Base-by-base conservation (phyloP, 2,329 filamentous ascomycete species). In the Scedosporium boydii region DNA sequence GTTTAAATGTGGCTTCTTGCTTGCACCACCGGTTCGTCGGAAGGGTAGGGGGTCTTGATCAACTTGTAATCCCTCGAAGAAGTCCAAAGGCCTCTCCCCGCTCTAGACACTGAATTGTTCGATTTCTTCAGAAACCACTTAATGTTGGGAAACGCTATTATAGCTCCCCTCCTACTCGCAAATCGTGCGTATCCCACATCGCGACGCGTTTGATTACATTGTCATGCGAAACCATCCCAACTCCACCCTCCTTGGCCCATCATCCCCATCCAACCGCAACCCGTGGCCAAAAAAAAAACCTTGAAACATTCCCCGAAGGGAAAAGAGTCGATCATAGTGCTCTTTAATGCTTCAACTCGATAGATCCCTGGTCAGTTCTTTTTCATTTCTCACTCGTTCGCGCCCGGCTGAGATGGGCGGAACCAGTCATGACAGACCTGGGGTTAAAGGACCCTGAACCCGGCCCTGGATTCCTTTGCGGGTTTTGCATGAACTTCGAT, bases 151-250 rank as follows among this genome's bases (percentile, higher is more conserved):
- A 53, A 53, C 10, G 21, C 58, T 27, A 59, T 59, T 23, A 26
- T 12, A 23, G 18, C 56, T 38, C 10, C 12, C 29, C n/a, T 27
- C 21, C 18, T 27, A 14, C 41, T 48, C 14, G 53, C 14, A 21
- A n/a, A 26, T 18, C 55, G 27, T 18, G 18, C 9, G 42, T 18
- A 18, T 10, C 12, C 18, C 27, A 51, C 14, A 60, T 42, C 41
- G 58, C 41, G 58, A 59, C 58, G 41, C 58, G 58, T 60, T 60
- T 60, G 46, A 60, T 60, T 60, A 23, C 41, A 60, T 60, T 18
- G 21, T 48, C 23, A 60, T 60, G 58, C 58, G 42, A 48, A 58
- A 53, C 48, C 48, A 53, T 23, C 16, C 48, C 48, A 53, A 53
- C 48, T 18, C n/a, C 48, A 53, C 48, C 48, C 48, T 26, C 23